Conservation (phyloP, 345 rosid species). For the rapeseed (Brassica napus) region Da-Ae NC_063446.1:20817001-20817500, state of each 20-base stretch:
- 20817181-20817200: background rate
- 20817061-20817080: slow-evolving; percentile 97
- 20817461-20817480: background rate
- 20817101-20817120: background rate
- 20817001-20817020: slow-evolving; percentile 94
- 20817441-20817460: background rate
- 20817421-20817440: background rate
- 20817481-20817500: slow-evolving; percentile 54
- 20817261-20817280: background rate
- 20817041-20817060: slow-evolving; percentile 94
- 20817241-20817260: background rate
- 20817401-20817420: slow-evolving; percentile 96
- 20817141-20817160: background rate
- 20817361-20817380: slow-evolving; percentile 89
- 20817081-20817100: slow-evolving; percentile 21
- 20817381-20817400: slow-evolving; percentile 96
- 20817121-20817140: slow-evolving; percentile 5
- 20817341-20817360: slow-evolving; percentile 97
- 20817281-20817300: background rate
- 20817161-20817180: slow-evolving; percentile 3
- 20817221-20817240: slow-evolving; percentile 13
- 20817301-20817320: slow-evolving; percentile 3
- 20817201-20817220: background rate
- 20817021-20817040: slow-evolving; percentile 97
- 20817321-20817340: slow-evolving; percentile 71